These are phyloP conservation scores for Candida hispaniensis DNA, from an alignment of 805 yeast species.

Conservation along the genomic window DNA sequence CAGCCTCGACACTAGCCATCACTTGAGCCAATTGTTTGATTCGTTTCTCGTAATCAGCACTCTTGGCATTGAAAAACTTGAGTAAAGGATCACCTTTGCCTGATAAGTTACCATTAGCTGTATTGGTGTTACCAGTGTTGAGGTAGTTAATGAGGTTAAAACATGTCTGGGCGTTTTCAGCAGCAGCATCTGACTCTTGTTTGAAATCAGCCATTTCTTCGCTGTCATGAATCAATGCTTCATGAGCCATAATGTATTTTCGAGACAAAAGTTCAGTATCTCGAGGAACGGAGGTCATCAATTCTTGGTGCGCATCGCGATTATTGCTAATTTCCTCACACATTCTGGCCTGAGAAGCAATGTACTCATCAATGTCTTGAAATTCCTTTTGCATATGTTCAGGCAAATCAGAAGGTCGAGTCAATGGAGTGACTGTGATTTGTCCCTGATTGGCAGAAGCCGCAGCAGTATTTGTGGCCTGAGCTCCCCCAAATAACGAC, in stretches of 20 bases:
- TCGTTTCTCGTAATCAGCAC: constrained; percentile 35
- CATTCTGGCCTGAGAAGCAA: constrained; percentile 41
- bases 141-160: constrained; percentile 22
- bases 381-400: constrained; percentile 42
- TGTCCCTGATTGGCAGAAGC: constrained; percentile 17
- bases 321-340: constrained; percentile 41
- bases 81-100: constrained; percentile 38
- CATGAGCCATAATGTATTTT: constrained; percentile 40
- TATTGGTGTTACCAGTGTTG: constrained; percentile 21
- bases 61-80: constrained; percentile 40
- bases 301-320: constrained; percentile 33
- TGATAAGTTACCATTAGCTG: constrained; percentile 16
- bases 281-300: constrained; percentile 42
- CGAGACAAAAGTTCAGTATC: constrained; percentile 44
- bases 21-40: constrained; percentile 29
- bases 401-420: constrained; percentile 50
- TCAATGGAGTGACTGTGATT: constrained; percentile 41
- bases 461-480: constrained; percentile 18
- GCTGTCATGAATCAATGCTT: constrained; percentile 43
- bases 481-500: constrained; percentile 25
- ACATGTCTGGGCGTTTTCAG: constrained; percentile 27
- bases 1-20: constrained; percentile 28
- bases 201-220: constrained; percentile 25
- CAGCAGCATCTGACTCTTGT: constrained; percentile 20
- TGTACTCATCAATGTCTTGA: constrained; percentile 46